Evolutionary conservation across 2,329 filamentous ascomycete species (phyloP), one percentile per base, ranked within the genome.

Genomic region (Myriosclerotinia curreyana): DNA sequence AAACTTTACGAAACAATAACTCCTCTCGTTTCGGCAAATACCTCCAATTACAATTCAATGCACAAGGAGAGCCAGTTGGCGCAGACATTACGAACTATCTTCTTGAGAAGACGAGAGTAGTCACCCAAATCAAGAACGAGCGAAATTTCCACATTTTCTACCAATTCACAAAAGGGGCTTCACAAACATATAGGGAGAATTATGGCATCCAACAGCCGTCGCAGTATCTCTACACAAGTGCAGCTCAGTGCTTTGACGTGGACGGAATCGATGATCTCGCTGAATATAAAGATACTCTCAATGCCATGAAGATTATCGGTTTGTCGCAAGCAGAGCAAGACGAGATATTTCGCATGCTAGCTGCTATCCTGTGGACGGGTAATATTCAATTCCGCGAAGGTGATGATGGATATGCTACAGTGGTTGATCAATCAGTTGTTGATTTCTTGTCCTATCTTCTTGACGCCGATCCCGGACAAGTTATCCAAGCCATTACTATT

Each of bases 61-160:
- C 83, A 48, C 86, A 91, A 69, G 94, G 94, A 69, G 94, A 98
- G 77, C 95, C 95, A 0, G 88, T 97, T 14, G 95, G 95, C 72
- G 95, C 95, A 66, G 95, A 96, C 77, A 97, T 99, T 77, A 97
- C 94, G 74, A 99, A 99, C 77, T 99, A 99, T 74, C 82, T 99
- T 31, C 83, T 99, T 61, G 95, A 99, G 77, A 98, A 98, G 81
- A 88, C 91, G 55, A 85, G 95, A 79, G 95, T 99, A 22, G 92
- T 96, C 12, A 92, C 94, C 20, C 95, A 98, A 79, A 98, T 98
- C 71, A 82, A 80, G 65, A 96, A 97, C 76, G 95, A 99, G 82
- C 87, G 95, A 71, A 98, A 96, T 79, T 99, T 99, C 77, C 95
- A 99, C 79, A 98, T 99, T 73, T 99, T 99, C 77, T 99, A 99